Conservation (phyloP, 139 green algal genomes). For the Chloropicon primus region DNA sequence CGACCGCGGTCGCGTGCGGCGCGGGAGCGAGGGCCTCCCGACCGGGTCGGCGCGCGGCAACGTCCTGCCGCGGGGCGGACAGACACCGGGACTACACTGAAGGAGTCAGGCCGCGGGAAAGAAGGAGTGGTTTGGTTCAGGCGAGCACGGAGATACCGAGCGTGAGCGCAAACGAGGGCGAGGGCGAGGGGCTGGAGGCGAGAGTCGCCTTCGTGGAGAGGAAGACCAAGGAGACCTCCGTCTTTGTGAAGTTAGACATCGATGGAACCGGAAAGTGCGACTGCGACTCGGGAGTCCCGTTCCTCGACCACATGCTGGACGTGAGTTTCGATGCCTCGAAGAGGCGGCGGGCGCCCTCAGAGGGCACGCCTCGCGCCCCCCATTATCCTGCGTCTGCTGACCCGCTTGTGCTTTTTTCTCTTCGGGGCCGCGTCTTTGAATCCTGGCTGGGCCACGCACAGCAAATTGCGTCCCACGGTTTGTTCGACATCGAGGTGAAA, state of each 20-base stretch:
- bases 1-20: background rate
- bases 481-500: conserved; percentile 68
- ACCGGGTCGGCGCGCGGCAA: too few relatives aligned
- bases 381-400: too few relatives aligned
- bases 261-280: conserved; percentile 78
- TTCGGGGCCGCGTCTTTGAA: too few relatives aligned
- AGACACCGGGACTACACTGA: too few relatives aligned
- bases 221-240: conserved; percentile 82
- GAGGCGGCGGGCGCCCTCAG: too few relatives aligned
- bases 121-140: too few relatives aligned
- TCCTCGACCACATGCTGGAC: conserved; percentile 99
- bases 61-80: too few relatives aligned
- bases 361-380: too few relatives aligned
- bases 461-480: conserved; percentile 74
- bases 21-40: too few relatives aligned
- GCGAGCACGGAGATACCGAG: background rate
- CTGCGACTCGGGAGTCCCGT: conserved; percentile 46
- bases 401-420: too few relatives aligned
- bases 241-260: conserved; percentile 78
- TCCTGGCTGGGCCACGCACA: too few relatives aligned
- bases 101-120: too few relatives aligned
- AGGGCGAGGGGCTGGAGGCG: background rate
- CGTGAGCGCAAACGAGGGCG: background rate
- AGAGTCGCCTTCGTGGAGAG: conserved; percentile 17
- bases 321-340: conserved; percentile 15